Base-by-base conservation (phyloP, 331 rosid genomes). In the Malus hybrid region DNA sequence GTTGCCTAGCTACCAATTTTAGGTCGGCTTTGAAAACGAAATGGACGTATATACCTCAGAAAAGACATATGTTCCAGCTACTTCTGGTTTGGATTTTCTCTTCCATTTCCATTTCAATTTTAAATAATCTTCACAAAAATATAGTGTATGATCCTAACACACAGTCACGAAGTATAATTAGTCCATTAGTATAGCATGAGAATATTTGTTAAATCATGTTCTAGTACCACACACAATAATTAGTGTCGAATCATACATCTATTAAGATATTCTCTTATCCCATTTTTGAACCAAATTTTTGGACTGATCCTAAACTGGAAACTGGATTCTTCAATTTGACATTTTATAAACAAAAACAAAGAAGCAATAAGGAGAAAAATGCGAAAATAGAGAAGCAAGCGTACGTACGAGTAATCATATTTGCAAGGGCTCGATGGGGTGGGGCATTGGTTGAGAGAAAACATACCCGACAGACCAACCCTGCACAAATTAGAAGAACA, bases 371-470 rank as follows among this genome's bases (percentile, higher is more conserved):
- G 36, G 3, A 54, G 20, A 33, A 24, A 18, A 4, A 16, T 52
- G 57, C 4, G 10, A 9, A 52, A 52, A 52, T 52, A 6, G 57
- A 52, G 57, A 52, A 52, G 57, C n/a, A 52, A 27, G 7, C 44
- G 12, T 2, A 36, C 22, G 22, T 74, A 92, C 97, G 90, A 78
- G 86, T 75, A 78, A 67, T 90, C 91, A 69, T 87, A 93, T 34
- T 69, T 73, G 79, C 98, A 93, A 13, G 95, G 92, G 75, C 76
- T 81, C 27, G 60, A 28, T 5, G 91, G 82, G 2, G 29, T 78
- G 20, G 88, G 86, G 69, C 98, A 93, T 5, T 4, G 16, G 2
- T 1, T 5, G 12, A 78, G 77, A 19, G 93, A 83, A 18, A 88
- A 90, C 20, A 89, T 65, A 3, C 57, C 8, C 10, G 76, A 24